Conservation (phyloP, 768 basidiomycete genomes). For the Boletus barrowsii region DNA sequence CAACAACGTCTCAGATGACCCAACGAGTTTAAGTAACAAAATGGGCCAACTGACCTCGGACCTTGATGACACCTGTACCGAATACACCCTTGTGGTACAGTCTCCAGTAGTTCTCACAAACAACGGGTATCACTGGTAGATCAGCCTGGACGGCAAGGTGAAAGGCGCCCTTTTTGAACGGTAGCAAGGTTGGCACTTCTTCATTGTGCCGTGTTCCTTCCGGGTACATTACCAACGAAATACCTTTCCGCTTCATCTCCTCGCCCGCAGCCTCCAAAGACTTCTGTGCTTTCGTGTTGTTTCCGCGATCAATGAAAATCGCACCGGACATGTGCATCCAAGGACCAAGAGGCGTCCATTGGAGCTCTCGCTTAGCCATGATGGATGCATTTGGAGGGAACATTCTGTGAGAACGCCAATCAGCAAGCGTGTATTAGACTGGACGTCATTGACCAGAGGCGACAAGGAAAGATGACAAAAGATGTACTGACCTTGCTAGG, state of each 20-base stretch:
- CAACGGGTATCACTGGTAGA: constrained; percentile 87
- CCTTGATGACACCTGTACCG: constrained; percentile 69
- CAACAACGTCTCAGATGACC: not conserved
- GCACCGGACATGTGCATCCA: constrained; percentile 89
- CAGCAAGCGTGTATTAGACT: constrained; percentile 2
- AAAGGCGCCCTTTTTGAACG: constrained; percentile 98
- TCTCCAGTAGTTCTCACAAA: constrained; percentile 91
- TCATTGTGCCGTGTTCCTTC: constrained; percentile 88
- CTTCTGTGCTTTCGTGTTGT: constrained; percentile 66
- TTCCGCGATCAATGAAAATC: constrained; percentile 88
- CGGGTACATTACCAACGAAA: constrained; percentile 92
- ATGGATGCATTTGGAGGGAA: constrained; percentile 83
- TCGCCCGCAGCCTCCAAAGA: constrained; percentile 77
- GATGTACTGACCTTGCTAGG: constrained; percentile 62
- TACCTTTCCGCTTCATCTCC: constrained; percentile 63
- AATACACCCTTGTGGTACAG: constrained; percentile 80
- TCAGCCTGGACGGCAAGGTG: constrained; percentile 90
- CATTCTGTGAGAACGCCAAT: constrained; percentile 44
- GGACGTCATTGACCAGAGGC: constrained; percentile 4
- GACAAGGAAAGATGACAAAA: constrained; percentile 13
- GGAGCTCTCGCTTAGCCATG: constrained; percentile 89
- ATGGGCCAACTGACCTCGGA: constrained; percentile 54
- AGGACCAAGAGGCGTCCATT: constrained; percentile 84
- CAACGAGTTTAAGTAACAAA: not conserved
- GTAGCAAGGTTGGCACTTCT: constrained; percentile 63